A percentile compares a stretch with the other conserved stretches of the same genome.
phyloP scores from a whole-genome alignment of 768 basidiomycete genomes.

The Pleurotus pulmonarius region DNA sequence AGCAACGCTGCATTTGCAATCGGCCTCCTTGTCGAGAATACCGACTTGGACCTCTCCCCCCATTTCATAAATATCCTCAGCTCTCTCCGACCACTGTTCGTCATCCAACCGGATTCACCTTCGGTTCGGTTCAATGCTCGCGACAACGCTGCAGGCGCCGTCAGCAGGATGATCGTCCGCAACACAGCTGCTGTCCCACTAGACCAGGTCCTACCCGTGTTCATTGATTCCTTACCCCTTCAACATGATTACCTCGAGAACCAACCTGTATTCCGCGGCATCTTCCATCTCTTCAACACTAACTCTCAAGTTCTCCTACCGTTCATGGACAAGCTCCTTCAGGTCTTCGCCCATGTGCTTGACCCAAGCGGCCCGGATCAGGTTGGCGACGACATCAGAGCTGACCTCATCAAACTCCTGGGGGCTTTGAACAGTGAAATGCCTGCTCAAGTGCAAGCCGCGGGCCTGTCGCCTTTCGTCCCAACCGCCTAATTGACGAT shows the following conservation, averaged over 20 bases:
- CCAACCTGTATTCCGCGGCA: slow-evolving; percentile 79
- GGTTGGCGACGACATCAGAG: slow-evolving; percentile 74
- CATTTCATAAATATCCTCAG: slow-evolving; percentile 79
- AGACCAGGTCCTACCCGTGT: slow-evolving; percentile 84
- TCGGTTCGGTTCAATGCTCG: slow-evolving; percentile 74
- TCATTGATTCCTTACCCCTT: slow-evolving; percentile 80
- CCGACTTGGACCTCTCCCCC: slow-evolving; percentile 71
- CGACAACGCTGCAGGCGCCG: slow-evolving; percentile 96
- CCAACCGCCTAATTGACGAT: slow-evolving; percentile 32
- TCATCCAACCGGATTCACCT: slow-evolving; percentile 58
- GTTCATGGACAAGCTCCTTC: slow-evolving; percentile 75
- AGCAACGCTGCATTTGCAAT: slow-evolving; percentile 95
- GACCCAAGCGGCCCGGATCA: slow-evolving; percentile 74
- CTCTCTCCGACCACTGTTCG: slow-evolving; percentile 80
- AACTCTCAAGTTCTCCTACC: slow-evolving; percentile 67
- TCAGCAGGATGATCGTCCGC: slow-evolving; percentile 81
- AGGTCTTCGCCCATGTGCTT: slow-evolving; percentile 78
- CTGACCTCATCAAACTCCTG: slow-evolving; percentile 72
- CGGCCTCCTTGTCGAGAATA: slow-evolving; percentile 88
- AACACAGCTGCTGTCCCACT: slow-evolving; percentile 80
- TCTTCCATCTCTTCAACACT: slow-evolving; percentile 85
- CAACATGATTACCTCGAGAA: slow-evolving; percentile 90
- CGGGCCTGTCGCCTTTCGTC: slow-evolving; percentile 62
- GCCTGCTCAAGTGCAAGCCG: slow-evolving; percentile 76
- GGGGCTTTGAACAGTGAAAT: slow-evolving; percentile 68